A percentile compares a stretch with the other conserved stretches of the same genome.
Evolutionary conservation across 495 filamentous ascomycete genomes (phyloP).

Genomic region (Trichodelitschia bisporula): DNA sequence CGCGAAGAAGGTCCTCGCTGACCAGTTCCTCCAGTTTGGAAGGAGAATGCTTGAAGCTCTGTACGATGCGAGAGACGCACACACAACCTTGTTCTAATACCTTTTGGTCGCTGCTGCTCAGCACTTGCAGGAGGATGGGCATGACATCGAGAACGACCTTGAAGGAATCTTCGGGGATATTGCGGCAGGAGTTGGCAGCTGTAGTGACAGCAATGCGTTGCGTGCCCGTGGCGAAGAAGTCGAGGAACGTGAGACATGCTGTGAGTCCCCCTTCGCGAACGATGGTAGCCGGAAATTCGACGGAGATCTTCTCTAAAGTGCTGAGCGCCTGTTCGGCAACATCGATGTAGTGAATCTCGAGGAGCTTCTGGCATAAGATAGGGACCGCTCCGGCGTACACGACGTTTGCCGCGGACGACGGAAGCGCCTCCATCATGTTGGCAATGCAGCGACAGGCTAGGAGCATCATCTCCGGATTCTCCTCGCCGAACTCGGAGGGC

Average conservation of each 20-base stretch:
- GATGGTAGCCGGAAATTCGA: constrained; percentile 87
- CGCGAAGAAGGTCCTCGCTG: constrained; percentile 60
- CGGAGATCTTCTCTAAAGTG: constrained; percentile 90
- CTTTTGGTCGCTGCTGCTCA: constrained; percentile 79
- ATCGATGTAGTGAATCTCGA: constrained; percentile 92
- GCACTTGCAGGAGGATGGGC: constrained; percentile 74
- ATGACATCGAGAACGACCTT: constrained; percentile 75
- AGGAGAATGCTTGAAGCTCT: constrained; percentile 77
- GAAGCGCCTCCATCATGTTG: constrained; percentile 93
- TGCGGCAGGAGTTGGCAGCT: constrained; percentile 92
- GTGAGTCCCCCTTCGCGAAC: constrained; percentile 88
- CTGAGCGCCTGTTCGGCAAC: constrained; percentile 91
- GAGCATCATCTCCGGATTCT: constrained; percentile 95
- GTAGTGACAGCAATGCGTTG: constrained; percentile 92
- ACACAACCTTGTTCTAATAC: constrained; percentile 93
- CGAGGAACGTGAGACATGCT: constrained; percentile 79
- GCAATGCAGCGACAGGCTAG: constrained; percentile 89
- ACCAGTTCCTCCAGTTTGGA: constrained; percentile 80
- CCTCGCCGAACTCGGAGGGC: constrained; percentile 60
- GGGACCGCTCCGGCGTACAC: constrained; percentile 93
- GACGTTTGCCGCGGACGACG: constrained; percentile 76
- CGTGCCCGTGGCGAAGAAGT: constrained; percentile 94
- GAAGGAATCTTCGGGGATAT: constrained; percentile 78
- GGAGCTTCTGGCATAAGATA: constrained; percentile 72
- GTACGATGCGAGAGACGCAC: constrained; percentile 89